Conservation (phyloP, 306 rosid genomes). For the Argentina anserina region DNA sequence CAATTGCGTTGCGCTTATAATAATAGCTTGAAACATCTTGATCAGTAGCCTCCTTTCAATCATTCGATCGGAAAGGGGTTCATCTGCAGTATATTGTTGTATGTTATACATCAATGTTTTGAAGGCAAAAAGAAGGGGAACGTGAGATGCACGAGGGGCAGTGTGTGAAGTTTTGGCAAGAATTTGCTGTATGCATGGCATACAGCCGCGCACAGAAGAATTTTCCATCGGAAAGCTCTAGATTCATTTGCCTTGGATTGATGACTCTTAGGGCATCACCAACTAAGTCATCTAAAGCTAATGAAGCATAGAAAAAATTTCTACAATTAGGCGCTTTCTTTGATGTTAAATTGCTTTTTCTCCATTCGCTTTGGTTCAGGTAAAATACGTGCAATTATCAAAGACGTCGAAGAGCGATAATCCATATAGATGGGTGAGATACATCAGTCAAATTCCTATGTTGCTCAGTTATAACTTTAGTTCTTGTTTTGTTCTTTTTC, state of each 20-base stretch:
- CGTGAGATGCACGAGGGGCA: too few species aligned
- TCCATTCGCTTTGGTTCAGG: constrained; percentile 47
- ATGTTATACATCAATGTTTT: too few species aligned
- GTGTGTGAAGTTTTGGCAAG: too few species aligned
- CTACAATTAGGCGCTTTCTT: background rate
- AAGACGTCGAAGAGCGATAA: constrained; percentile 59
- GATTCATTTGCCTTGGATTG: background rate
- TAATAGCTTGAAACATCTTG: background rate
- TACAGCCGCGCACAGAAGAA: too few species aligned
- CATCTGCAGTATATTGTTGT: too few species aligned
- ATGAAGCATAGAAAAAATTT: too few species aligned
- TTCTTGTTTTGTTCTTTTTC: background rate
- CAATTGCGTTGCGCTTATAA: background rate
- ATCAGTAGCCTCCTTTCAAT: background rate
- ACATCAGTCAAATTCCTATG: constrained; percentile 83
- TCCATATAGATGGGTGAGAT: constrained; percentile 92
- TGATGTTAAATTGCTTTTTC: constrained; percentile 22
- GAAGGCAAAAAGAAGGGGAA: too few species aligned
- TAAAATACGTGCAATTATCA: constrained; percentile 84
- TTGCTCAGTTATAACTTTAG: constrained; percentile 61
- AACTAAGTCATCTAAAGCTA: too few species aligned
- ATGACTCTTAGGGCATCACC: background rate
- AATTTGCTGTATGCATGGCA: too few species aligned
- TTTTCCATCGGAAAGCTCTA: background rate
- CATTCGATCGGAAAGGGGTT: background rate